A percentile compares a stretch with the other conserved stretches of the same genome.
These are phyloP conservation scores for Dothiorella sarmentorum DNA, from an alignment of 2,329 filamentous ascomycete species.

Conservation along the genomic window DNA sequence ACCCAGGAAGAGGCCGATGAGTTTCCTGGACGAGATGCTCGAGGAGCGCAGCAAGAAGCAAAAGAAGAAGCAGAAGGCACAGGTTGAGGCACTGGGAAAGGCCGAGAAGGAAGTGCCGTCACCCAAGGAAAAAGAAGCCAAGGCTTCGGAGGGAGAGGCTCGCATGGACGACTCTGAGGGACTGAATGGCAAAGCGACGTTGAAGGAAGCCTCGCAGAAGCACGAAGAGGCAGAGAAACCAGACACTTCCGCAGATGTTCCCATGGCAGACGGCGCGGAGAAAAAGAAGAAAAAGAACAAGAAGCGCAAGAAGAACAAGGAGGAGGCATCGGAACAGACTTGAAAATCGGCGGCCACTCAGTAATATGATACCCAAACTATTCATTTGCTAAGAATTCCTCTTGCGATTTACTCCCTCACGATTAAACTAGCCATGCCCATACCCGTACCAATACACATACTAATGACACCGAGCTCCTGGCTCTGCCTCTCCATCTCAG, in stretches of 20 bases:
- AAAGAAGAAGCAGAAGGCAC: constrained; percentile 31
- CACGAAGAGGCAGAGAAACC: background rate
- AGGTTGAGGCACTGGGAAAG: background rate
- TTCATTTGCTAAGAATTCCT: background rate
- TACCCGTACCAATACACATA: constrained; percentile 67
- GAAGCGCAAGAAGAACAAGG: constrained; percentile 13
- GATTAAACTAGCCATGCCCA: constrained; percentile 54
- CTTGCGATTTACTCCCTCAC: constrained; percentile 41
- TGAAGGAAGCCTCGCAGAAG: background rate
- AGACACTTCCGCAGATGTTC: background rate
- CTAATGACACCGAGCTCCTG: constrained; percentile 79
- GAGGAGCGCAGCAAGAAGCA: constrained; percentile 50
- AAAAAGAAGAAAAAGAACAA: constrained; percentile 5
- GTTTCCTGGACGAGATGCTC: constrained; percentile 55
- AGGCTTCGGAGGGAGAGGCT: background rate
- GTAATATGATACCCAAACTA: background rate
- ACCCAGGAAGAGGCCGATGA: constrained; percentile 28
- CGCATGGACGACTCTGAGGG: background rate
- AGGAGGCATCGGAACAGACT: background rate
- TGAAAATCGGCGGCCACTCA: background rate
- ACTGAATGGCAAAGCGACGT: background rate
- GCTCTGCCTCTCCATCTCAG: constrained; percentile 63
- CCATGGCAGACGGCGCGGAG: background rate
- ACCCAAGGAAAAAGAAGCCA: background rate
- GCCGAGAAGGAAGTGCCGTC: background rate